phyloP scores from a whole-genome alignment of 148 eudicot genomes.

The Silene conica region DNA sequence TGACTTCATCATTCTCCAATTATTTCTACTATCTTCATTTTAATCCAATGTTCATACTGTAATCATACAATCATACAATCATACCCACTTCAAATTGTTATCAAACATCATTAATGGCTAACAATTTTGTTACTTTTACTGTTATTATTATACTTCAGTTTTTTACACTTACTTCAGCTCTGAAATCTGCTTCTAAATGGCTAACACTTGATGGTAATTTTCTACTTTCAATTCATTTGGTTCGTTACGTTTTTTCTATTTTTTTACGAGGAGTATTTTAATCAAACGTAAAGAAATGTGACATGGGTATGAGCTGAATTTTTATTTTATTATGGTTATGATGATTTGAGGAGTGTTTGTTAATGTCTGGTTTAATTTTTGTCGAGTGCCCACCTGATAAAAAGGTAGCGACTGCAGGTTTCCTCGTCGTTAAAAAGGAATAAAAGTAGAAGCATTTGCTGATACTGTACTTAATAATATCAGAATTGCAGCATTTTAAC shows the following conservation, averaged over 20 bases:
- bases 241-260: too few species aligned
- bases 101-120: neutral
- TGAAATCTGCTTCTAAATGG: constrained; percentile 12
- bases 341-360: neutral
- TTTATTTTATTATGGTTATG: neutral
- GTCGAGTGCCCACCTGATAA: neutral
- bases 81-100: neutral
- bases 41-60: too few species aligned
- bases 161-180: constrained; percentile 6
- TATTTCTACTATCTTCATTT: neutral
- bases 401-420: neutral
- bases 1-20: neutral
- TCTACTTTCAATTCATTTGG: neutral
- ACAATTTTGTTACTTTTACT: neutral
- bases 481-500: too few species aligned
- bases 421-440: too few species aligned
- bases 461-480: too few species aligned
- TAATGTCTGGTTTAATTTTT: too few species aligned
- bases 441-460: neutral
- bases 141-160: constrained; percentile 1
- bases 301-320: neutral
- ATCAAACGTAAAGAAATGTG: too few species aligned
- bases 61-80: neutral
- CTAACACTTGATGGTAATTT: constrained; percentile 24
- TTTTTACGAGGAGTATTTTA: too few species aligned